Conservation (phyloP, 371 early-diverging fungal species). For the Apophysomyces sp. region DNA sequence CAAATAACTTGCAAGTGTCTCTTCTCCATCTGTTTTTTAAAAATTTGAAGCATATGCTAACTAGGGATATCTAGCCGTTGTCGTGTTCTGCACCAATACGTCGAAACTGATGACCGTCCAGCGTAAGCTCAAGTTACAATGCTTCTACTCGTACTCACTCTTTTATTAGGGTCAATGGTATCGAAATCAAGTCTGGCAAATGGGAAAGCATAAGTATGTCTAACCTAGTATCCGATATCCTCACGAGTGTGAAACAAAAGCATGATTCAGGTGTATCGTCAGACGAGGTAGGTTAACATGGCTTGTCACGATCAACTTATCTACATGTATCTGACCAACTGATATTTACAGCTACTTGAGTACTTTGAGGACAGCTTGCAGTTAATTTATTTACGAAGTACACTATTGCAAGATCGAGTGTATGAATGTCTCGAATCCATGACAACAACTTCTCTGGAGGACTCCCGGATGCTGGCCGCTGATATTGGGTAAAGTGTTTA, state of each 20-base stretch:
- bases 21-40: neutral
- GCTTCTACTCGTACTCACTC: neutral
- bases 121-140: neutral
- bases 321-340: no score
- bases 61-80: conserved; percentile 27
- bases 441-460: conserved; percentile 11
- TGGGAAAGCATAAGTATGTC: conserved; percentile 28
- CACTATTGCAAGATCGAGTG: conserved; percentile 36
- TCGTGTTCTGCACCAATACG: conserved; percentile 28
- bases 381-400: conserved; percentile 39
- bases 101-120: conserved; percentile 10
- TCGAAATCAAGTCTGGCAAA: neutral
- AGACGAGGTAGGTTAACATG: conserved; percentile 26
- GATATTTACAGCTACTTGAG: conserved; percentile 14
- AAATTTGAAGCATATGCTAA: neutral
- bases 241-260: conserved; percentile 25
- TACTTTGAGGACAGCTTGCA: conserved; percentile 42
- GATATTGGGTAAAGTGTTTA: conserved; percentile 32
- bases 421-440: conserved; percentile 21
- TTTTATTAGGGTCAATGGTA: neutral
- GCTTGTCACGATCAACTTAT: no score
- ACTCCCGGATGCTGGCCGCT: conserved; percentile 19
- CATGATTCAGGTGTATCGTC: conserved; percentile 17
- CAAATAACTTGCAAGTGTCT: conserved; percentile 45
- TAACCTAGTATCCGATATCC: conserved; percentile 25